Evolutionary conservation across 441 rosid species (phyloP).

Genomic region (Euphorbia celastroides): DNA sequence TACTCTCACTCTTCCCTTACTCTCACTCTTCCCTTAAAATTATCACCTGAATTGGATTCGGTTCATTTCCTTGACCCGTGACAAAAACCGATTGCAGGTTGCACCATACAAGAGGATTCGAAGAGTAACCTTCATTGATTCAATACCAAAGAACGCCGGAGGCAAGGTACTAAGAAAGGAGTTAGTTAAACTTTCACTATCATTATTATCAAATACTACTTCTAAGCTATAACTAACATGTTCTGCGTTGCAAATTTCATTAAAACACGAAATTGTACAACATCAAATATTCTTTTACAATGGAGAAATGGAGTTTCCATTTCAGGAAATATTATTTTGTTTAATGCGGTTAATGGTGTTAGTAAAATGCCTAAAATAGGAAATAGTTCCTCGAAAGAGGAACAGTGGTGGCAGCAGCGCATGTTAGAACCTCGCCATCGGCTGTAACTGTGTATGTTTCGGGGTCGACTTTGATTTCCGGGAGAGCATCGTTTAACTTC

Average conservation of each 20-base stretch:
- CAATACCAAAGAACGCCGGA: conserved; percentile 44
- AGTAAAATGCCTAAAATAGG: conserved; percentile 44
- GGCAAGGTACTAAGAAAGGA: conserved; percentile 59
- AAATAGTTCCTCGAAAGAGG: conserved; percentile 87
- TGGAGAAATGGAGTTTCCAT: background rate
- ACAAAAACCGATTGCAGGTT: conserved; percentile 28
- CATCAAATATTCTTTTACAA: background rate
- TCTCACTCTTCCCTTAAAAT: background rate
- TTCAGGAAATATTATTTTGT: background rate
- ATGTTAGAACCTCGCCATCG: conserved; percentile 51
- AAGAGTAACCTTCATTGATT: conserved; percentile 33
- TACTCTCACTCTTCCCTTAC: background rate
- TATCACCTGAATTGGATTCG: background rate
- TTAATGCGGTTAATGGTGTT: background rate
- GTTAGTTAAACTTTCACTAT: conserved; percentile 28
- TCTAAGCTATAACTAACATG: conserved; percentile 35
- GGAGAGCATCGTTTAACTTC: conserved; percentile 83
- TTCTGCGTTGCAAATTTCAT: too few species aligned
- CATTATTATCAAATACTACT: conserved; percentile 17
- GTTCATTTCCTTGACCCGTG: background rate
- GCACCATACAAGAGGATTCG: conserved; percentile 51
- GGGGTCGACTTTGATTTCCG: conserved; percentile 72
- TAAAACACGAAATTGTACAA: background rate
- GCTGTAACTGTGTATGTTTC: conserved; percentile 75
- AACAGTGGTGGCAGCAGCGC: conserved; percentile 57